Conservation (phyloP, 2,329 filamentous ascomycete species). For the Exophiala sideris region DNA sequence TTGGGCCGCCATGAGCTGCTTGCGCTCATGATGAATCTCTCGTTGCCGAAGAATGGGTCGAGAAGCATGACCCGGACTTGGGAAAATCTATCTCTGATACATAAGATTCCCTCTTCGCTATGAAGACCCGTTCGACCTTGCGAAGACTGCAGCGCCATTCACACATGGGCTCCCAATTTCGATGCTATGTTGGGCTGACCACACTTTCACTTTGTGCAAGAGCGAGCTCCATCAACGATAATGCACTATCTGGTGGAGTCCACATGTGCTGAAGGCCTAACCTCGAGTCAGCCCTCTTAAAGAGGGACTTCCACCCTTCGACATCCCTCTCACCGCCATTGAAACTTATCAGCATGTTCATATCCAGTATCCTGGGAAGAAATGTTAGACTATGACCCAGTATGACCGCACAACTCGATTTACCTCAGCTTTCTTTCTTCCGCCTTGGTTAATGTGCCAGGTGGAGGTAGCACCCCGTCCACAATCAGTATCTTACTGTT, state of each 20-base stretch:
- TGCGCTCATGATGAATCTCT: too few species aligned
- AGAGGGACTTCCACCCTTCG: constrained; percentile 21
- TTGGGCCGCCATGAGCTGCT: too few species aligned
- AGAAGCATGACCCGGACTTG: too few species aligned
- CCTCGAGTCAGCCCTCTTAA: constrained; percentile 16
- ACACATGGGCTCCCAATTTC: background rate
- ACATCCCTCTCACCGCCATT: constrained; percentile 22
- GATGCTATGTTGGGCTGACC: background rate
- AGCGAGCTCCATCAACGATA: constrained; percentile 16
- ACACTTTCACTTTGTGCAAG: background rate
- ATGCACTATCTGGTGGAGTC: constrained; percentile 12
- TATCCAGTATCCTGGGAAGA: constrained; percentile 12
- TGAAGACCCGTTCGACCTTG: too few species aligned
- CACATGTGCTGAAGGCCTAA: constrained; percentile 18
- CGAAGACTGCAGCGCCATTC: too few species aligned
- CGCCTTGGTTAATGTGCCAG: background rate
- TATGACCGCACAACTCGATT: background rate
- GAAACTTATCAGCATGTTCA: constrained; percentile 27
- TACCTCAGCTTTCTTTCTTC: constrained; percentile 7
- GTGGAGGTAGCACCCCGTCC: constrained; percentile 27
- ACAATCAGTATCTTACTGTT: constrained; percentile 35
- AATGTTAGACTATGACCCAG: background rate
- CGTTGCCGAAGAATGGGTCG: too few species aligned
- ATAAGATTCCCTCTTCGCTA: too few species aligned
- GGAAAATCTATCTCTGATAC: too few species aligned